Evolutionary conservation across 169 alveolate species (phyloP), one percentile per base, ranked within the genome.

Genomic region (Perkinsus olseni): DNA sequence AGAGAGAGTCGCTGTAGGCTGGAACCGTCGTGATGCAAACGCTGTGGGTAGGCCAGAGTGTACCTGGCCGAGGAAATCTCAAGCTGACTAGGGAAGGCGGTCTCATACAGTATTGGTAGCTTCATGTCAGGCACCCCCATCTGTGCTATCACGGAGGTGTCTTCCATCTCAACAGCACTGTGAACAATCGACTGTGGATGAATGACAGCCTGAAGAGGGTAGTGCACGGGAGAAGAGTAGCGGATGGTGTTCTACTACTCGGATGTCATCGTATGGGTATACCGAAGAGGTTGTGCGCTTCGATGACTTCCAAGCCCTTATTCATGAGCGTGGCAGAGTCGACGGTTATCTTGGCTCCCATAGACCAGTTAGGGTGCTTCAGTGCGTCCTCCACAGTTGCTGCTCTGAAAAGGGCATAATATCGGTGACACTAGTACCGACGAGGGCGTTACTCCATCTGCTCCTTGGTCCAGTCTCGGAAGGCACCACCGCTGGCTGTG

Each of bases 291-390:
- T 94, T 95, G 96, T 97, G 97, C 0, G 98, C 97, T 91, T 96
- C 98, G 20, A 97, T 95, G 21, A 97, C 98, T 93, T 97, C 98
- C 74, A 97, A 93, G 20, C 98, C 94, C 74, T 97, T 97, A 94
- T 97, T 97, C 98, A 97, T 97, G 97, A 97, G 94, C 0, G 98
- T 97, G 28, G 98, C 97, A 17, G 98, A 96, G 93, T 97, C 98
- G 28, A 97, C 95, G 38, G 98, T 96, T 40, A 97, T 97, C 95
- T 97, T 97, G 31, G 97, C 95, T 4, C 98, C 98, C 98, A 97
- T 97, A 39, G 93, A 91, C 98, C 98, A 97, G 45, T 96, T 97
- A 0, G 98, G 98, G 93, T 97, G 98, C 50, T 91, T 94, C 74
- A 94, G 92, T 0, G 94, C 95, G 38, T 91, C 92, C 91, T 74